Conservation (phyloP, 441 rosid species). For the Hura crepitans region DNA sequence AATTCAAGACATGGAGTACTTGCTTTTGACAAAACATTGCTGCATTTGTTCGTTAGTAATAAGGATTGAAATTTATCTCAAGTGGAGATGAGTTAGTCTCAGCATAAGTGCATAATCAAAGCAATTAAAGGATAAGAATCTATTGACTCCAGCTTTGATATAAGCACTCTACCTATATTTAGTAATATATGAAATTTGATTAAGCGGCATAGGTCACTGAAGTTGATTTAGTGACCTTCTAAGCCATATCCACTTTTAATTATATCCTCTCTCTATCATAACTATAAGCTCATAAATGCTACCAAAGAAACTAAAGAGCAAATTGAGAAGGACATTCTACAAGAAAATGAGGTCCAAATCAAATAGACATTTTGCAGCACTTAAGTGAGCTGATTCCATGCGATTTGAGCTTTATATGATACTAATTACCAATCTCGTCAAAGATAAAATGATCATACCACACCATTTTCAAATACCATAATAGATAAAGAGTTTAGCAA, state of each 20-base stretch:
- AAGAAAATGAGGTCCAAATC: constrained; percentile 4
- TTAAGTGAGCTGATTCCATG: too few species aligned
- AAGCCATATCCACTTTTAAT: not conserved
- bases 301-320: not conserved
- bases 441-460: not conserved
- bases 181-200: too few species aligned
- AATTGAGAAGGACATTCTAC: not conserved
- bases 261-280: not conserved
- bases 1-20: constrained; percentile 2
- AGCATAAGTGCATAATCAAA: not conserved
- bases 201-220: not conserved
- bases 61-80: too few species aligned
- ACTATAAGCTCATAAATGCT: not conserved
- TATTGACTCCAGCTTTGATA: not conserved
- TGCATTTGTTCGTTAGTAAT: too few species aligned
- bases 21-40: too few species aligned
- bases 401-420: not conserved
- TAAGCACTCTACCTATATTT: not conserved
- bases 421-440: not conserved
- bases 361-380: too few species aligned
- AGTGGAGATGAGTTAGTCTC: not conserved
- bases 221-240: not conserved
- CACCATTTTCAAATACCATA: not conserved
- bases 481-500: not conserved
- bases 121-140: not conserved